phyloP scores from a whole-genome alignment of 129 eudicot species.

The Logfia minima region DNA sequence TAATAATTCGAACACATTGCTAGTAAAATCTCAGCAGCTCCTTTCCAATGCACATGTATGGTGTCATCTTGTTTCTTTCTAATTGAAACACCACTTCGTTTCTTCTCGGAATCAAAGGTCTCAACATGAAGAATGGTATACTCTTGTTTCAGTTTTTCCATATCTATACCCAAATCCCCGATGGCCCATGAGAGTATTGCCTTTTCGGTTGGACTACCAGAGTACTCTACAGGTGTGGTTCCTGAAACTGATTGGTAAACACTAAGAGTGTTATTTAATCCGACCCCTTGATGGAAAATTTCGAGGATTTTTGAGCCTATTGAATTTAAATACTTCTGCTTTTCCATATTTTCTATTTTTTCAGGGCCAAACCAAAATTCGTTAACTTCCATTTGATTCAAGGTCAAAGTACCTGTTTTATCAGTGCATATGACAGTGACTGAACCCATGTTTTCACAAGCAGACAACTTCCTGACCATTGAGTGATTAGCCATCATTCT shows the following conservation, averaged over 20 bases:
- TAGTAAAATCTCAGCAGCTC: conserved; percentile 54
- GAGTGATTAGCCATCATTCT: conserved; percentile 5
- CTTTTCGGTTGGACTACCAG: conserved; percentile 53
- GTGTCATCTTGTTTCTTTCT: neutral
- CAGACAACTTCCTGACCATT: neutral
- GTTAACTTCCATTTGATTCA: conserved; percentile 46
- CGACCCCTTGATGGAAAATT: conserved; percentile 34
- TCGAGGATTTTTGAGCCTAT: conserved; percentile 23
- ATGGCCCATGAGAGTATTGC: conserved; percentile 54
- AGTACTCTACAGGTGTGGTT: conserved; percentile 26
- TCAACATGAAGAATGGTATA: conserved; percentile 35
- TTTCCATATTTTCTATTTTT: conserved; percentile 11
- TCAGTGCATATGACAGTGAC: conserved; percentile 26
- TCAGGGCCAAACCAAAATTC: conserved; percentile 45
- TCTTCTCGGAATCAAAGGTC: conserved; percentile 50
- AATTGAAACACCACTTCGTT: conserved; percentile 42
- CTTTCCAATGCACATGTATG: conserved; percentile 57
- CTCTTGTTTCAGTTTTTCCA: conserved; percentile 30
- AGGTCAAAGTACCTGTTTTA: conserved; percentile 50
- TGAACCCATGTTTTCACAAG: neutral
- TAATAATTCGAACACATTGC: conserved; percentile 34
- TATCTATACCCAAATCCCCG: conserved; percentile 35
- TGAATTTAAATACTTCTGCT: neutral
- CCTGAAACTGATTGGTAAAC: neutral
- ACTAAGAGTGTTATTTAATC: conserved; percentile 41